Conservation (phyloP, 1,284 basidiomycete genomes). For the Cutaneotrichosporon dermatis region DNA sequence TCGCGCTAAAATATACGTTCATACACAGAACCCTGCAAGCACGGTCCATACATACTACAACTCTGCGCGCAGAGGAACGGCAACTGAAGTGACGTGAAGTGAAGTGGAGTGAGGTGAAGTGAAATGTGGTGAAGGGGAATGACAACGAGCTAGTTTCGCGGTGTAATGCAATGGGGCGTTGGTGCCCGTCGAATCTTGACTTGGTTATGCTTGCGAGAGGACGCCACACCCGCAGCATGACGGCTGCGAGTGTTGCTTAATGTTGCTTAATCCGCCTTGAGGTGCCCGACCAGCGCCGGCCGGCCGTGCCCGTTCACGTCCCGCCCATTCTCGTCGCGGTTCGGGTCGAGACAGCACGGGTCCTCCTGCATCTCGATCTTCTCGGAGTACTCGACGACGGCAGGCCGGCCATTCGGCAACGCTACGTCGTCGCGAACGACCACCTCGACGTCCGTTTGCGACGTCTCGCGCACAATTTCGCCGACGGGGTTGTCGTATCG, state of each 20-base stretch:
- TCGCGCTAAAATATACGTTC: not conserved
- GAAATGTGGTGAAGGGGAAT: not conserved
- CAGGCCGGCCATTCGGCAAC: not conserved
- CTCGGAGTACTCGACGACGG: not conserved
- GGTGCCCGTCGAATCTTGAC: no score
- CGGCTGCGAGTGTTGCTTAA: not conserved
- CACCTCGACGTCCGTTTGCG: not conserved
- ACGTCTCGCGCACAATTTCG: not conserved
- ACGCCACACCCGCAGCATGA: no score
- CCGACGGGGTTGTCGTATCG: not conserved
- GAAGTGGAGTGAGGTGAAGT: no score
- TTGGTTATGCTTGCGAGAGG: no score
- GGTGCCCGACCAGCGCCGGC: slow-evolving; percentile 23
- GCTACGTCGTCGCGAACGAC: not conserved
- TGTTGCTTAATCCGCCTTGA: slow-evolving; percentile 21
- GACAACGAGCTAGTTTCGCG: not conserved
- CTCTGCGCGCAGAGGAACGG: not conserved
- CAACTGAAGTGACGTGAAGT: not conserved
- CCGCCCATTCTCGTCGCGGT: not conserved
- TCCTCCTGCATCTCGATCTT: not conserved
- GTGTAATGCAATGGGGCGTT: no score
- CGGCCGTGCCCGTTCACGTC: not conserved
- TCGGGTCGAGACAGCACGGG: not conserved
- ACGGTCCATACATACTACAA: slow-evolving; percentile 1
- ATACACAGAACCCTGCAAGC: slow-evolving; percentile 1